Base-by-base conservation (phyloP, 257 asterid species). In the Solanum sitiens region DNA sequence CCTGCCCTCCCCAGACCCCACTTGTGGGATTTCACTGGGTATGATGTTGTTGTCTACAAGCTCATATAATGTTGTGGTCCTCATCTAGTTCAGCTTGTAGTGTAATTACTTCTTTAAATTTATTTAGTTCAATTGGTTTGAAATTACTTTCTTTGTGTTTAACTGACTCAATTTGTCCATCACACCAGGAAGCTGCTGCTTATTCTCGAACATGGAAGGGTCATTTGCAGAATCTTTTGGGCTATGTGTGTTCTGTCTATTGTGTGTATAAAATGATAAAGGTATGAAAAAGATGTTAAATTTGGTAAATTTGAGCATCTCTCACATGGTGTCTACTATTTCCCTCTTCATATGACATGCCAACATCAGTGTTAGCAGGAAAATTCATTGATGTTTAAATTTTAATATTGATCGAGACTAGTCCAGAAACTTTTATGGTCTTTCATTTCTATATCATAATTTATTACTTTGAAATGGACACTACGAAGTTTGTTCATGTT, bases 181-280 rank as follows among this genome's bases (percentile, higher is more conserved):
- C 23, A 86, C 89, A 86, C 65, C 96, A 97, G 99, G 99, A 97
- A 92, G 99, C 99, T 91, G 99, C 99, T 87, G 97, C 98, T 33
- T 97, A 95, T 93, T 97, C 99, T 89, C 96, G 99, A 87, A 97
- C 99, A 45, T 97, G 99, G 99, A 97, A 90, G 95, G 99, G 99
- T 85, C 99, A 97, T 94, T 86, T 97, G 96, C 99, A 97, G 94
- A 97, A 97, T 93, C 94, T 97, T 63, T 92, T 97, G 94, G 99
- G 99, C 87, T 97, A 97, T 91, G 98, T 93, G 13, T 95, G 98
- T 88, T 96, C 99, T 65, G 91, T 92, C 73, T 97, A 97, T 93
- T 97, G 99, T 92, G 99, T 96, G 32, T 97, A 94, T 92, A 97
- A 97, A 90, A 97, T 97, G 99, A 87, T 97, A 80, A 97, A 95